phyloP scores from a whole-genome alignment of 805 yeast species.

The Schizosaccharomyces lindneri region DNA sequence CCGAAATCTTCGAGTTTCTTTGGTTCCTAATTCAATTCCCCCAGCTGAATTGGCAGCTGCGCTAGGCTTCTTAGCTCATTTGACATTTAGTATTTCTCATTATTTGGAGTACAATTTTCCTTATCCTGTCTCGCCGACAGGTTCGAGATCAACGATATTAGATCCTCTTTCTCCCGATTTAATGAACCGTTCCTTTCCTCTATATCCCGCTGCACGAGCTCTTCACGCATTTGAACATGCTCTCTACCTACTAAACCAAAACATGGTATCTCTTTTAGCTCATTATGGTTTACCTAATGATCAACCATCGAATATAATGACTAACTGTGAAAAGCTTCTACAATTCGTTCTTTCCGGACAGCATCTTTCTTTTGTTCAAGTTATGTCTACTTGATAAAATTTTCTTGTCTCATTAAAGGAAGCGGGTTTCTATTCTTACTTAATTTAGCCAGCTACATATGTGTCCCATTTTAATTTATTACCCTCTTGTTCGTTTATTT shows the following conservation, averaged over 20 bases:
- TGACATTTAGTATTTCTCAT: not conserved
- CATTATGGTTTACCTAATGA: not conserved
- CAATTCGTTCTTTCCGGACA: not conserved
- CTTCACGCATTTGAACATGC: not conserved
- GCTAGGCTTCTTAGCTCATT: not conserved
- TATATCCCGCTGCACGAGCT: not conserved
- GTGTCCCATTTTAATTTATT: no score
- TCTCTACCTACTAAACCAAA: not conserved
- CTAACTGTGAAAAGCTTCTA: not conserved
- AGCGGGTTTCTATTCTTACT: no score
- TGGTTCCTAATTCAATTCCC: not conserved
- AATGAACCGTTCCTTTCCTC: not conserved
- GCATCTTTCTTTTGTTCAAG: not conserved
- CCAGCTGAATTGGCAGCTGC: not conserved
- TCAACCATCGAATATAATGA: not conserved
- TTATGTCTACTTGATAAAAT: not conserved
- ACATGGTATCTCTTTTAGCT: not conserved
- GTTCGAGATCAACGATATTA: not conserved
- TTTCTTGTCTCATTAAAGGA: no score
- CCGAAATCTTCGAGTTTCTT: not conserved
- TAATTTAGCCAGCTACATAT: no score
- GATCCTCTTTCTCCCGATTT: not conserved
- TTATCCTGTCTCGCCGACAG: not conserved
- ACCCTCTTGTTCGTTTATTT: no score
- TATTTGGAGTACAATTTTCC: not conserved